Base-by-base conservation (phyloP, 352 stramenopile species). In the Globisporangium cylindrosporum region DNA sequence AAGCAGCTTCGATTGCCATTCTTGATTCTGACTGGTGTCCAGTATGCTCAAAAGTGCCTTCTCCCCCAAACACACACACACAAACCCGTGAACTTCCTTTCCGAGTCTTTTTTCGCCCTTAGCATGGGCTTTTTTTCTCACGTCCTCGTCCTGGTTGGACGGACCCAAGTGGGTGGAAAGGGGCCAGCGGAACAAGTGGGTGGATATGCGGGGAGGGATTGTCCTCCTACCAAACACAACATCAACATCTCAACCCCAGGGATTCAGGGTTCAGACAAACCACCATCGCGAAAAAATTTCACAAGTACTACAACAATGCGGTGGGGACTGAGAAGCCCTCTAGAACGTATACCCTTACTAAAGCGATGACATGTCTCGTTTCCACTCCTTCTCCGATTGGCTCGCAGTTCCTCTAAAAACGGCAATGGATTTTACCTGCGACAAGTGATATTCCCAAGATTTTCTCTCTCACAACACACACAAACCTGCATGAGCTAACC, bases 371-470 rank as follows among this genome's bases (percentile, higher is more conserved):
- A 57, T 68, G 53, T 62, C 53, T 56, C 53, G 10, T 22, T 60
- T 54, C 5, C 22, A 10, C 8, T 27, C 5, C 1, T 18, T 2
- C 1, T 24, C 6, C 22, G 24, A 15, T 54, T 61, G 62, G 53
- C 60, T 67, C 5, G 7, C 4, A n/a, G n/a, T 14, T 34, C 2
- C 59, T 12, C 59, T 38, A 36, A 64, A 32, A 36, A 36, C 22
- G 38, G 24, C 59, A 22, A 46, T 68, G 63, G 63, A 68, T 68
- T 48, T 68, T 68, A 34, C 63, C 63, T 68, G 14, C n/a, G 25
- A 56, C 4, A 68, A 0, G 0, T n/a, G 3, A 68, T 68, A 41
- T 38, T 32, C 4, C 20, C 49, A 25, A 66, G 60, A 66, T 58
- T 66, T 66, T 66, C 32, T 46, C 18, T 15, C 29, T 53, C 48